A percentile compares a stretch with the other conserved stretches of the same genome.
These are phyloP conservation scores for Crithidia thermophila DNA, from an alignment of 208 protist genomes.

Conservation along the genomic window DNA sequence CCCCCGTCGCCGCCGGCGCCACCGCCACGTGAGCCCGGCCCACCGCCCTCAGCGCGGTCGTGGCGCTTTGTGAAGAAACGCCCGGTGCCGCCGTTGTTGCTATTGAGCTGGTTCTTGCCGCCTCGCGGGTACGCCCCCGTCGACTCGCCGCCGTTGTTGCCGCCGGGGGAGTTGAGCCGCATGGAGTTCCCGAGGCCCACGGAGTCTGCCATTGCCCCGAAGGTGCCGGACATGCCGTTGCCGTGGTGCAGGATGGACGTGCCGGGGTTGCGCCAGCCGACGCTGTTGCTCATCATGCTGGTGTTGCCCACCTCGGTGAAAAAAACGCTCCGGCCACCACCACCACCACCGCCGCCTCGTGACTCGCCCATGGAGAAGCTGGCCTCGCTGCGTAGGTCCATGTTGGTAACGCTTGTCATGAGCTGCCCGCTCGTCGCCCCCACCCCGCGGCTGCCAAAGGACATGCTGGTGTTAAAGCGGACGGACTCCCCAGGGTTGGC, in stretches of 20 bases:
- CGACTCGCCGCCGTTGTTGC: not conserved
- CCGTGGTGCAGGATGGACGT: slow-evolving; percentile 11
- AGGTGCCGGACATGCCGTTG: not conserved
- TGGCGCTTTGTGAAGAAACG: slow-evolving; percentile 23
- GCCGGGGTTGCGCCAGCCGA: slow-evolving; percentile 3
- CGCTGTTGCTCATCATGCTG: not conserved
- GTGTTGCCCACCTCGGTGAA: slow-evolving; percentile 9
- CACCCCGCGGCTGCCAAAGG: slow-evolving; percentile 7
- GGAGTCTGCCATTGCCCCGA: not conserved
- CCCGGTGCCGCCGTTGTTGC: not conserved
- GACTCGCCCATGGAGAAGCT: slow-evolving; percentile 12
- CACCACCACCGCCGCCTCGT: not conserved
- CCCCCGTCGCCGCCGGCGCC: not conserved
- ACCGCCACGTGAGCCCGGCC: not conserved
- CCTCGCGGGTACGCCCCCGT: not conserved
- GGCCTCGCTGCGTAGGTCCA: slow-evolving; percentile 7
- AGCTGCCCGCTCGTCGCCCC: not conserved
- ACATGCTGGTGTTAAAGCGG: slow-evolving; percentile 3
- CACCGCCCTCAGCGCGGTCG: slow-evolving; percentile 6
- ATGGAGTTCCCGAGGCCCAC: not conserved
- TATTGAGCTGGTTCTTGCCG: not conserved
- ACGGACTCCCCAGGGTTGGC: not conserved
- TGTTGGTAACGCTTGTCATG: slow-evolving; percentile 6
- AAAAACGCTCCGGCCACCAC: too few relatives aligned
- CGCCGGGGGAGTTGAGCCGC: not conserved